Percentiles rank a stretch among this genome's conserved stretches.
phyloP scores from a whole-genome alignment of 192 early-diverging fungal species.

The Coemansia sp. region DNA sequence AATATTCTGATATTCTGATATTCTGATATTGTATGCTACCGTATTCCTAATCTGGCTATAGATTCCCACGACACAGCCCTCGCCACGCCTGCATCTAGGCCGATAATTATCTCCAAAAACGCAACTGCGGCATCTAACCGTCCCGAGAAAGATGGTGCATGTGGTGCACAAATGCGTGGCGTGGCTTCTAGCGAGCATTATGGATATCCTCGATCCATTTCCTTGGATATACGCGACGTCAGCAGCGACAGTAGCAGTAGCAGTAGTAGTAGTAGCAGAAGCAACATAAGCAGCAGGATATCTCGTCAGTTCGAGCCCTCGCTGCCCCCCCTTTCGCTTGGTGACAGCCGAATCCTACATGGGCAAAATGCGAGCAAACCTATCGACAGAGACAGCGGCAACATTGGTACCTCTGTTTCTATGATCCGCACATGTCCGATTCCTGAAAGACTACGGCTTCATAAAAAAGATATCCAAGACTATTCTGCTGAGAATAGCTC shows the following conservation, averaged over 20 bases:
- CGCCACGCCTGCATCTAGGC: neutral
- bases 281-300: too few species aligned
- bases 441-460: constrained; percentile 36
- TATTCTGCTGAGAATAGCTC: constrained; percentile 17
- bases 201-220: neutral
- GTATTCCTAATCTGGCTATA: neutral
- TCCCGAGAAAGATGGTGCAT: neutral
- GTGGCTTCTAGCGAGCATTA: neutral
- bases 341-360: neutral
- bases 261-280: too few species aligned
- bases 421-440: constrained; percentile 51
- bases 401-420: neutral
- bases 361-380: neutral
- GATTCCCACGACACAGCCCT: neutral
- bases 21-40: neutral
- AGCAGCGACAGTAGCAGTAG: neutral
- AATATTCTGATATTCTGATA: neutral
- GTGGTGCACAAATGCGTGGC: neutral
- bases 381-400: neutral
- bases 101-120: neutral
- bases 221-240: neutral
- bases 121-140: neutral
- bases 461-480: constrained; percentile 11
- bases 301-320: neutral
- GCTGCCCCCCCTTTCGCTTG: neutral